Conservation (phyloP, 1,139 yeast species). For the Sporopachydermia cereana region DNA sequence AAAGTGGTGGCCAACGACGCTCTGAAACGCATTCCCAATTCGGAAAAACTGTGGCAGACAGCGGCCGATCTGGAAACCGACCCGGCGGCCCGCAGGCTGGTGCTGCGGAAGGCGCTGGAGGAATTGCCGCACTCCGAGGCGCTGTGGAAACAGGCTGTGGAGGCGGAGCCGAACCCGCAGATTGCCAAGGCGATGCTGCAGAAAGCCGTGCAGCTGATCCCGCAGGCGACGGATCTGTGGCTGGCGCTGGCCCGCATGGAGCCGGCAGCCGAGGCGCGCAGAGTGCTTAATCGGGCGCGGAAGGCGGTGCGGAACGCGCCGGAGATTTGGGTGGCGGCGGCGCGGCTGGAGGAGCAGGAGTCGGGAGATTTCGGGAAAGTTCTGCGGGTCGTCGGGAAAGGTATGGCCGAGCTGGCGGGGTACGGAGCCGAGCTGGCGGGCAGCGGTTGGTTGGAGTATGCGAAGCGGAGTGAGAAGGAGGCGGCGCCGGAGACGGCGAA, state of each 20-base stretch:
- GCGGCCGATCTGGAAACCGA: constrained; percentile 61
- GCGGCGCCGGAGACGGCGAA: constrained; percentile 18
- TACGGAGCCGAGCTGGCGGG: constrained; percentile 22
- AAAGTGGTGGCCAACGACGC: constrained; percentile 58
- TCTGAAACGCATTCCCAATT: constrained; percentile 40
- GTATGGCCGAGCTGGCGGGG: constrained; percentile 32
- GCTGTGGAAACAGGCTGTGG: constrained; percentile 49
- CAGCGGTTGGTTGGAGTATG: constrained; percentile 38
- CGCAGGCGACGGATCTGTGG: constrained; percentile 61
- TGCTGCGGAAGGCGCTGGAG: constrained; percentile 65
- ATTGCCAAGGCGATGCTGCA: constrained; percentile 44
- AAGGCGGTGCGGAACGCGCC: constrained; percentile 38
- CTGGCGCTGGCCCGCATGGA: constrained; percentile 33
- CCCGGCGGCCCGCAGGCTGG: constrained; percentile 35
- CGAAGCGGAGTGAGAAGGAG: constrained; percentile 28
- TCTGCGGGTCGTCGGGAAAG: constrained; percentile 37
- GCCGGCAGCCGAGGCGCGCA: constrained; percentile 38
- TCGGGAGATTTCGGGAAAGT: constrained; percentile 34
- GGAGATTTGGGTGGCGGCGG: constrained; percentile 61
- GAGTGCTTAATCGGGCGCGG: constrained; percentile 47
- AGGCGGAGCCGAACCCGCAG: constrained; percentile 30
- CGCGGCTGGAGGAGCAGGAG: constrained; percentile 53
- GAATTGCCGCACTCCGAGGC: constrained; percentile 51
- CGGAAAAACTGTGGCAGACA: constrained; percentile 59
- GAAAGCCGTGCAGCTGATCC: constrained; percentile 65